phyloP scores from a whole-genome alignment of 306 rosid genomes.

The Glycine latifolia region DNA sequence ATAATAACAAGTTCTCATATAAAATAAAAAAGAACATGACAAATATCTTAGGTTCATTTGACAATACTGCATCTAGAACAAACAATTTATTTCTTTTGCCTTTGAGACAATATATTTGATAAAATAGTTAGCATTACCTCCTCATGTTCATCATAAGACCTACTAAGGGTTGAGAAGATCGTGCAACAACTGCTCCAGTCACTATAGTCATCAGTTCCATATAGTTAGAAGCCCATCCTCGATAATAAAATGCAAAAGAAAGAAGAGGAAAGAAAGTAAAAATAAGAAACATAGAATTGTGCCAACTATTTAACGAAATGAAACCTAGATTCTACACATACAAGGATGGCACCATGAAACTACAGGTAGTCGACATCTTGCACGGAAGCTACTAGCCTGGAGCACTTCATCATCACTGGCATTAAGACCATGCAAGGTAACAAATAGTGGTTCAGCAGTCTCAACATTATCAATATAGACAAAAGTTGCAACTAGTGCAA shows the following conservation, averaged over 20 bases:
- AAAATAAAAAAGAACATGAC: no score
- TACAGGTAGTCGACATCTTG: slow-evolving; percentile 90
- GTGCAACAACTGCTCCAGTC: slow-evolving; percentile 98
- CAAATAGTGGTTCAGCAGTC: slow-evolving; percentile 33
- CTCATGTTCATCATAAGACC: slow-evolving; percentile 98
- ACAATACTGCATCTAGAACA: not conserved
- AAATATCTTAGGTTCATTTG: not conserved
- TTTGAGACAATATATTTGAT: slow-evolving; percentile 36
- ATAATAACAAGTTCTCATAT: no score
- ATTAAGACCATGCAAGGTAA: slow-evolving; percentile 45
- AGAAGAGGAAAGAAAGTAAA: not conserved
- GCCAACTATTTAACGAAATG: slow-evolving; percentile 22
- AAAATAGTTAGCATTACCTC: slow-evolving; percentile 68
- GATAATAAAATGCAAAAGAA: slow-evolving; percentile 42
- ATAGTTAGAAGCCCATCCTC: slow-evolving; percentile 40
- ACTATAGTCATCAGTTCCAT: slow-evolving; percentile 55
- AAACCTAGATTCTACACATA: slow-evolving; percentile 47
- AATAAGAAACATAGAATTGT: slow-evolving; percentile 34
- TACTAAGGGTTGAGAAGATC: slow-evolving; percentile 97
- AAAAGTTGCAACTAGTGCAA: slow-evolving; percentile 11
- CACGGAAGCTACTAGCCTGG: slow-evolving; percentile 88
- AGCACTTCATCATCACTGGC: slow-evolving; percentile 89
- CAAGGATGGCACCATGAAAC: slow-evolving; percentile 95
- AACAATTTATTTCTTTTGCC: slow-evolving; percentile 6
- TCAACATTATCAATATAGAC: slow-evolving; percentile 39